Conservation (phyloP, 805 yeast genomes). For the Candida tallmaniae region DNA sequence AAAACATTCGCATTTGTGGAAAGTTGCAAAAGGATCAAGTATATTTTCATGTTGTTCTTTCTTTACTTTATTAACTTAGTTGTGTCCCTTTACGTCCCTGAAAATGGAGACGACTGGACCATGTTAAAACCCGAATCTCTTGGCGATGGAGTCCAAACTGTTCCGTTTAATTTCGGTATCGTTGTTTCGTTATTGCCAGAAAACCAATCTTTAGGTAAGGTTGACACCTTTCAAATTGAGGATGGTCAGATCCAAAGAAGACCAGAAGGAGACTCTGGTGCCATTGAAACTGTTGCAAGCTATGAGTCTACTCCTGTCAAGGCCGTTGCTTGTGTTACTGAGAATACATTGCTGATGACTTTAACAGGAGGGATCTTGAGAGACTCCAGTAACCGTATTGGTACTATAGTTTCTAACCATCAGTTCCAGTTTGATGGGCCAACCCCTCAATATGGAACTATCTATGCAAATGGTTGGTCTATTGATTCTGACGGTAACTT, state of each 20-base stretch:
- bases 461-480: constrained; percentile 38
- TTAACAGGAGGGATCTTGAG: constrained; percentile 26
- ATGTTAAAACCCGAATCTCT: constrained; percentile 20
- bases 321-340: constrained; percentile 25
- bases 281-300: neutral
- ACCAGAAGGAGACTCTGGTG: neutral
- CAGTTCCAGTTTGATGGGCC: constrained; percentile 43
- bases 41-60: constrained; percentile 1
- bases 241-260: constrained; percentile 28
- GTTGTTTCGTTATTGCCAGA: constrained; percentile 25
- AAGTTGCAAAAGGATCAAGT: no score
- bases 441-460: constrained; percentile 33
- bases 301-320: constrained; percentile 14
- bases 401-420: constrained; percentile 32
- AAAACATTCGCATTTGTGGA: neutral
- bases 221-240: constrained; percentile 15
- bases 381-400: constrained; percentile 30
- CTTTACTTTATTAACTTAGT: constrained; percentile 2
- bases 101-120: constrained; percentile 34
- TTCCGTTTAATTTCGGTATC: constrained; percentile 33
- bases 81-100: constrained; percentile 18
- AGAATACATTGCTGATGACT: constrained; percentile 23
- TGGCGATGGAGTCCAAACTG: constrained; percentile 19
- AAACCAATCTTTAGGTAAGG: constrained; percentile 6
- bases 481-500: constrained; percentile 25